Evolutionary conservation across 345 rosid genomes (phyloP).

Genomic region (Eucalyptus cloeziana): DNA sequence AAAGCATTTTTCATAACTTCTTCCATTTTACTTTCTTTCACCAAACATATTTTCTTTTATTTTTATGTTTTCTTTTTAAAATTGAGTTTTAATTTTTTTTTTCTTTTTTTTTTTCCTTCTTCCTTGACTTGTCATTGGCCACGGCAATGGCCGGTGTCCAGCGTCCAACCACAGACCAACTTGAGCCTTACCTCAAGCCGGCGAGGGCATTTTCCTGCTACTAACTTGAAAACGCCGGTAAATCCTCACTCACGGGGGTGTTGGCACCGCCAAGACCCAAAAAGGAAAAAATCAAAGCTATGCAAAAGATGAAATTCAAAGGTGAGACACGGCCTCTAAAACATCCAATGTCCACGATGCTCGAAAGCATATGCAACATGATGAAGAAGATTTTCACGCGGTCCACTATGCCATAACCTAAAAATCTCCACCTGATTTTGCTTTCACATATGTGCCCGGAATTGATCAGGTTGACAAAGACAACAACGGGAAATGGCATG

Average conservation of each 20-base stretch:
- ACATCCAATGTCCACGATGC: not conserved
- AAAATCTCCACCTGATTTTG: not conserved
- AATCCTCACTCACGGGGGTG: not conserved
- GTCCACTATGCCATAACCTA: not conserved
- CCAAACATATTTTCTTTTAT: too few species aligned
- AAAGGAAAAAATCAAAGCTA: not conserved
- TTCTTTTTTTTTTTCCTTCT: too few species aligned
- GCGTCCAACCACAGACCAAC: too few species aligned
- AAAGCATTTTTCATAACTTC: too few species aligned
- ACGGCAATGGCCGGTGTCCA: too few species aligned
- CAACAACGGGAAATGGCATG: not conserved
- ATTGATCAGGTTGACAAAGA: not conserved
- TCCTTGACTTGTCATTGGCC: too few species aligned
- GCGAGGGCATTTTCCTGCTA: not conserved
- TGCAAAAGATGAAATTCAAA: not conserved
- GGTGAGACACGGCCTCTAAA: not conserved
- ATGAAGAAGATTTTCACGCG: not conserved
- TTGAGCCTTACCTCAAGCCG: too few species aligned
- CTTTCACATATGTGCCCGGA: not conserved
- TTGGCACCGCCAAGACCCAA: not conserved
- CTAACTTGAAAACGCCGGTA: not conserved
- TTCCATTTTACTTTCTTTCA: too few species aligned
- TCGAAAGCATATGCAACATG: not conserved
- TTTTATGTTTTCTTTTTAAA: too few species aligned
- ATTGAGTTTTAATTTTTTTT: too few species aligned